Evolutionary conservation across 108 stramenopile species (phyloP), one percentile per base, ranked within the genome.

Genomic region (Cyclotella atomus): DNA sequence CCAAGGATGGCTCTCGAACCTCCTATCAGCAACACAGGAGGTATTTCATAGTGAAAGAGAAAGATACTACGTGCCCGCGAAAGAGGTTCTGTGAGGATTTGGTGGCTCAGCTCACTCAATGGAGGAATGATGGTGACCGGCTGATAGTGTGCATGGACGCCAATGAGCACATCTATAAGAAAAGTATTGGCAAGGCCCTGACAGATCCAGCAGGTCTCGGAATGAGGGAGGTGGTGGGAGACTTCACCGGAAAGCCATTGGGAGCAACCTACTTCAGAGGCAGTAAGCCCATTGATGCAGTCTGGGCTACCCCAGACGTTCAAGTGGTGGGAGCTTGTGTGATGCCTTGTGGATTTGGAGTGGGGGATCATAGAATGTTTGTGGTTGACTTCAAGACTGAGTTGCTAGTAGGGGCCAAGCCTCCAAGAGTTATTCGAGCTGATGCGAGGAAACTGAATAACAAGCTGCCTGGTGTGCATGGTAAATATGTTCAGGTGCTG

Each of bases 281-380:
- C 61, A 38, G 14, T 15, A 35, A 21, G 61, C 61, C 61, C 5
- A 62, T 62, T 20, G 61, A 62, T 21, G 50, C 29, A 19, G 50
- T 68, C 17, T 68, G 67, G 67, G 47, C 52, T 1, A 53, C 67
- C 3, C 2, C 3, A 32, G 65, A 65, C 23, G 24, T 65, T 24
- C 20, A 45, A 9, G 24, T 65, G 8, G 28, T 23, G 14, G 16
- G 32, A 9, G 67, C 67, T 30, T 52, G 50, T 21, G 33, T 32
- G 1, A 52, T 65, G 44, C 65, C 41, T 10, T 20, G 23, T 5
- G 64, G 64, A 2, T 65, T 53, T 21, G 66, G 66, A 7, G 49
- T 68, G 1, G 66, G 49, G 5, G 66, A 68, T 53, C 66, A 68
- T 27, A 7, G 66, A 23, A 2, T 68, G 33, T 68, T 68, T 68